Evolutionary conservation across 139 green algal species (phyloP), one percentile per base, ranked within the genome.

Genomic region (Auxenochlorella pyrenoidosa): DNA sequence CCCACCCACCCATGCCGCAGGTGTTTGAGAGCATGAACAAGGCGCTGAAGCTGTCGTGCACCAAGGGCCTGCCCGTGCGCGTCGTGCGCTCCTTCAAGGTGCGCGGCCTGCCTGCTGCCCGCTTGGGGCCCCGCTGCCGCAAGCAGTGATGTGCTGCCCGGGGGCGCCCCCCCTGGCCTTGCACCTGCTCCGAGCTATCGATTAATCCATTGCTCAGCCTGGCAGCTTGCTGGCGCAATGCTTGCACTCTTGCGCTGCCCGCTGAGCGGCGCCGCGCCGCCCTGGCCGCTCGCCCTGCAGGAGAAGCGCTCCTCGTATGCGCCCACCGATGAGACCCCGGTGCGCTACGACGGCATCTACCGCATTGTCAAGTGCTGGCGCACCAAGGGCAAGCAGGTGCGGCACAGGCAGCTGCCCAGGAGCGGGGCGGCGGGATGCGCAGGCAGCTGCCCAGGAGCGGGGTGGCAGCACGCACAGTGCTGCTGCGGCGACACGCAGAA

Each of bases 261-360:
- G 28, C n/a, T 47, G 34, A 26, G 34, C 70, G 30, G 4, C n/a
- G 18, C 70, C 30, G 34, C 40, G 13, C 40, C 16, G 13, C 40
- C 73, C 73, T 24, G 41, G 51, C 58, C 79, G n/a, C 30, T 73
- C 40, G 36, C 0, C 0, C 85, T 85, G 72, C 93, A 98, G 95
- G 97, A 99, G 91, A 99, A 99, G 93, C 91, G 95, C 58, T 98
- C 94, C 16, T 90, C 93, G 18, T 99, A 99, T 88, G 97, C 97
- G 10, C 97, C 97, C 34, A 87, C 94, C 22, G 41, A 87, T 15
- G 94, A 95, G 16, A 87, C 86, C 34, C 93, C 94, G 3, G 96
- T 99, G 43, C 90, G 96, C 13, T 99, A 99, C 88, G 97, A 99
- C 88, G 97, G 97, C 58, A 90, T 98, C 41, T 99, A 99, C 93